Percentiles rank a stretch among this genome's conserved stretches.
These are phyloP conservation scores for Pseudocercospora pini-densiflorae DNA, from an alignment of 2,329 filamentous ascomycete species.

Conservation along the genomic window DNA sequence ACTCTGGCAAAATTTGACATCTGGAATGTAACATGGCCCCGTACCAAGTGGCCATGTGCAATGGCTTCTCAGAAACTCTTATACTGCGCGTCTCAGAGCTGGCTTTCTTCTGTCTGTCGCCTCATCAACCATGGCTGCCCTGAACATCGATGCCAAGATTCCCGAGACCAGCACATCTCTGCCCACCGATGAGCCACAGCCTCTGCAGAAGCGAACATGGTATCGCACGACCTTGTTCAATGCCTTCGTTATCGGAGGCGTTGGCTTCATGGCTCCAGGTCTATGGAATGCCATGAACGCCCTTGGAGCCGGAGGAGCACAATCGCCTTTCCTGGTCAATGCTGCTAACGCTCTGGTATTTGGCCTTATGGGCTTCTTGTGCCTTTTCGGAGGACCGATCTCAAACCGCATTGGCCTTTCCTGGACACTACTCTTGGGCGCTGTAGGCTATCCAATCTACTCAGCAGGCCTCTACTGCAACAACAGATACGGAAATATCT, in stretches of 20 bases:
- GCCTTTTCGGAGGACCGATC: conserved; percentile 54
- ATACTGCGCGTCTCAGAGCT: conserved; percentile 4
- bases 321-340: conserved; percentile 58
- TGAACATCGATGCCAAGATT: conserved; percentile 10
- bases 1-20: conserved; percentile 10
- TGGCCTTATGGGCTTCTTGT: conserved; percentile 52
- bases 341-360: conserved; percentile 59
- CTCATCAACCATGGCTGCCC: conserved; percentile 13
- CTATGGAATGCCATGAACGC: conserved; percentile 63
- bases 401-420: conserved; percentile 55
- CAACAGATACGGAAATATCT: conserved; percentile 57
- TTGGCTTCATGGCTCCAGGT: conserved; percentile 57
- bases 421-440: conserved; percentile 52
- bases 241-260: conserved; percentile 57
- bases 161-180: conserved; percentile 14
- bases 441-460: conserved; percentile 56
- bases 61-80: neutral
- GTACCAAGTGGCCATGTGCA: neutral
- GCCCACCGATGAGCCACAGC: conserved; percentile 13
- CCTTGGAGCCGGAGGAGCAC: conserved; percentile 58
- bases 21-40: conserved; percentile 13
- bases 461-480: conserved; percentile 55
- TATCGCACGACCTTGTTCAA: conserved; percentile 60
- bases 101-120: neutral
- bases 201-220: conserved; percentile 42